Percentiles rank a stretch among this genome's conserved stretches.
Conservation (phyloP, 1,284 basidiomycete species). For the Singerocomus inundabilis region DNA sequence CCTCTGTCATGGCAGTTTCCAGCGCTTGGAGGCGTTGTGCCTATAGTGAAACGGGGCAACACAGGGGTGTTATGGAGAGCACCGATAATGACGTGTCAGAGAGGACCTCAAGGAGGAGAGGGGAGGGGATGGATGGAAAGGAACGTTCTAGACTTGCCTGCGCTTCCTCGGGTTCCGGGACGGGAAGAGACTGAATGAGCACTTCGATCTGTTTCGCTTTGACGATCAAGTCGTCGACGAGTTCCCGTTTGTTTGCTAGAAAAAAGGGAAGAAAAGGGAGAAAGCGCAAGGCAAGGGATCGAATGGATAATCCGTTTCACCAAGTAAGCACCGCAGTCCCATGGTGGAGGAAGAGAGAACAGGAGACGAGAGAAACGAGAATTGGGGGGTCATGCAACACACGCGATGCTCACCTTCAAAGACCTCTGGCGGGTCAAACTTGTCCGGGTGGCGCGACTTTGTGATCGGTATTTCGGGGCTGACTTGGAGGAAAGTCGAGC, state of each 20-base stretch:
- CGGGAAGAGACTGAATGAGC: slow-evolving; percentile 73
- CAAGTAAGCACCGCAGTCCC: not conserved
- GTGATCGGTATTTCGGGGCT: slow-evolving; percentile 72
- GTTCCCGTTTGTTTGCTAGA: slow-evolving; percentile 74
- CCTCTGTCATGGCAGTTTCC: slow-evolving; percentile 64
- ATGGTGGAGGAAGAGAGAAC: too few relatives aligned
- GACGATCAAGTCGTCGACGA: slow-evolving; percentile 72
- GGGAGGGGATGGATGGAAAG: too few relatives aligned
- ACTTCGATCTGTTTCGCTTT: slow-evolving; percentile 85
- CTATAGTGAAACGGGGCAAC: slow-evolving; percentile 35
- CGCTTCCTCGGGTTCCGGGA: slow-evolving; percentile 68
- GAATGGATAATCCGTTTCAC: not conserved
- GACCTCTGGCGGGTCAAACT: slow-evolving; percentile 65
- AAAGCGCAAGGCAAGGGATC: not conserved
- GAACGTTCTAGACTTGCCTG: slow-evolving; percentile 45
- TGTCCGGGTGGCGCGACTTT: slow-evolving; percentile 67
- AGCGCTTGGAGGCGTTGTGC: slow-evolving; percentile 60
- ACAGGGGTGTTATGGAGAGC: too few relatives aligned
- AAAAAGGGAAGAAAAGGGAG: too few relatives aligned
- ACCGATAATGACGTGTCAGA: not conserved
- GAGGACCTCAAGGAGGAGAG: not conserved
- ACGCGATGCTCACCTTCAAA: slow-evolving; percentile 48
- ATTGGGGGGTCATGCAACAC: not conserved
- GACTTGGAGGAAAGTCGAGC: slow-evolving; percentile 71
- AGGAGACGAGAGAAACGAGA: not conserved